phyloP scores from a whole-genome alignment of 768 basidiomycete genomes.

The Boletus pseudo-olivaceus region DNA sequence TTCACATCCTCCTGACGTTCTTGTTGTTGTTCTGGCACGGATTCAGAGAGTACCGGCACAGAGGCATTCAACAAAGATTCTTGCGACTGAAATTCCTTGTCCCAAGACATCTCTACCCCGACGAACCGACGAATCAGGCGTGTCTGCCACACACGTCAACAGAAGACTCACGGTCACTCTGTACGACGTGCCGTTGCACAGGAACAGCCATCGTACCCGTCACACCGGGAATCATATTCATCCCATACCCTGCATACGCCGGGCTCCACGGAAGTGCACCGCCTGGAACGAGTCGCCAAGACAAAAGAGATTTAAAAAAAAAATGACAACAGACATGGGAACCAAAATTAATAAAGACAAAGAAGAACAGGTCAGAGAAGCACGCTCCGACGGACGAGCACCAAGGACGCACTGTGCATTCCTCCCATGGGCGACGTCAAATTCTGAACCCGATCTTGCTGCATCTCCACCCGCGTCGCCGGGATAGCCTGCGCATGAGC shows the following conservation, averaged over 20 bases:
- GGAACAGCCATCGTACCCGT: conserved; percentile 12
- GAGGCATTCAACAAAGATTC: conserved; percentile 39
- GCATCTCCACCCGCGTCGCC: conserved; percentile 9
- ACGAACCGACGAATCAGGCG: not conserved
- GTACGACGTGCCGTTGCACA: conserved; percentile 25
- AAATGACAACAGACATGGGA: not conserved
- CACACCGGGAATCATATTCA: conserved; percentile 38
- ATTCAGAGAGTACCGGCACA: conserved; percentile 3
- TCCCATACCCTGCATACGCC: conserved; percentile 34
- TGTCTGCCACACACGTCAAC: not conserved
- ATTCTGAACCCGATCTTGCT: conserved; percentile 9
- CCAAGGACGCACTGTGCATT: conserved; percentile 16
- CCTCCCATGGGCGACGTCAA: conserved; percentile 2
- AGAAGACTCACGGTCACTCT: conserved; percentile 43
- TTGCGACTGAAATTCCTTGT: conserved; percentile 60
- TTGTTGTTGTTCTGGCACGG: conserved; percentile 12
- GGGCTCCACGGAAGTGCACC: conserved; percentile 40
- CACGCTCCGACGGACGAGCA: not conserved
- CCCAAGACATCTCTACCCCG: conserved; percentile 43
- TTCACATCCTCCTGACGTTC: conserved; percentile 19
- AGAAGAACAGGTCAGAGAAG: conserved; percentile 1
- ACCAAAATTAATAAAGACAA: not conserved
- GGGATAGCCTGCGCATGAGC: conserved; percentile 4
- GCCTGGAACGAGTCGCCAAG: conserved; percentile 23
- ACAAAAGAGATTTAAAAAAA: not conserved